These are phyloP conservation scores for Aspergillus sp. DNA, from an alignment of 2,329 filamentous ascomycete genomes.

Conservation along the genomic window DNA sequence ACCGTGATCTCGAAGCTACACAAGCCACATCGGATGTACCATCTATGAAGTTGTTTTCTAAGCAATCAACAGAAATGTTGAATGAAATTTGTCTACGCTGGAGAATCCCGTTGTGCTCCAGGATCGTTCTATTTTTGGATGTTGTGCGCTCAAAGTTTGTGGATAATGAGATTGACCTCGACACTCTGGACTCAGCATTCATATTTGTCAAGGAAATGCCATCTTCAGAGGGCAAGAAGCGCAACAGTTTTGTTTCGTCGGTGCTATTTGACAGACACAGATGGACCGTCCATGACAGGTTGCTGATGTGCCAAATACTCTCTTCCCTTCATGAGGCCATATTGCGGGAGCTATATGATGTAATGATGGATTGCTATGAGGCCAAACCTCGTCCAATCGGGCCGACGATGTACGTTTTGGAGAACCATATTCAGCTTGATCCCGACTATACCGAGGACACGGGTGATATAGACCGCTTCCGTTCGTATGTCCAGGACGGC, in stretches of 20 bases:
- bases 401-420: constrained; percentile 75
- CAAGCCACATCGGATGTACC: constrained; percentile 50
- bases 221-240: constrained; percentile 62
- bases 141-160: constrained; percentile 81
- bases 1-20: constrained; percentile 52
- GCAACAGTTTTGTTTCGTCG: constrained; percentile 49
- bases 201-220: constrained; percentile 74
- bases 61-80: constrained; percentile 76
- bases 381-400: constrained; percentile 80
- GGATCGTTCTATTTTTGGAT: constrained; percentile 79
- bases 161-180: constrained; percentile 75
- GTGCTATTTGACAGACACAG: constrained; percentile 59
- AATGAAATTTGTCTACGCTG: constrained; percentile 84
- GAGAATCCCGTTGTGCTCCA: constrained; percentile 81
- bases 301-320: constrained; percentile 72
- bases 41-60: constrained; percentile 62
- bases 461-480: constrained; percentile 71
- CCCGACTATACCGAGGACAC: constrained; percentile 69
- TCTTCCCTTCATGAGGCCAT: constrained; percentile 75
- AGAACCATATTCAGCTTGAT: constrained; percentile 79
- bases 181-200: constrained; percentile 81
- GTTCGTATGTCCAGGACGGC: constrained; percentile 68
- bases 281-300: constrained; percentile 70
- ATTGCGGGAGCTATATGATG: constrained; percentile 80
- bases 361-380: constrained; percentile 87